Conservation (phyloP, 345 rosid genomes). For the Trapa bicornis region DNA sequence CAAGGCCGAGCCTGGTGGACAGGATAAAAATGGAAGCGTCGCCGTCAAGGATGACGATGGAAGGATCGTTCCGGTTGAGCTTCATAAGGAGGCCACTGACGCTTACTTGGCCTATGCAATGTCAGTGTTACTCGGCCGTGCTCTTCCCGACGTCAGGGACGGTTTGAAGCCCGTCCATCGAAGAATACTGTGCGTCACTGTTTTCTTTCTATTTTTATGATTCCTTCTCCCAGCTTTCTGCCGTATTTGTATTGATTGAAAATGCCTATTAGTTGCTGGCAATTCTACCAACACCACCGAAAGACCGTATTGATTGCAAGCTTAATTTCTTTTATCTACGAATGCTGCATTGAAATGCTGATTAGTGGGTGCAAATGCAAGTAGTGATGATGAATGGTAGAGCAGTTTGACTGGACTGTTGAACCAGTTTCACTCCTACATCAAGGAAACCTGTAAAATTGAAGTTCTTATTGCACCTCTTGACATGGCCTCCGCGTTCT, state of each 20-base stretch:
- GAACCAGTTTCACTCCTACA: not conserved
- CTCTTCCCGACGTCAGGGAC: slow-evolving; percentile 87
- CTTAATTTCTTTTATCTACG: not conserved
- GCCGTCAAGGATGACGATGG: slow-evolving; percentile 19
- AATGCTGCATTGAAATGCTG: too few species aligned
- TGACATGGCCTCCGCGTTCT: not conserved
- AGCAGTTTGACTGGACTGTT: not conserved
- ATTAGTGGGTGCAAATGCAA: not conserved
- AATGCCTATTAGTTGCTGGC: not conserved
- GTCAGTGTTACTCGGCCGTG: slow-evolving; percentile 90
- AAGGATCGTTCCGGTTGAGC: slow-evolving; percentile 53
- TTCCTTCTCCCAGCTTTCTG: too few species aligned
- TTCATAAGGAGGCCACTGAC: slow-evolving; percentile 81
- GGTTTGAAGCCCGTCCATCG: slow-evolving; percentile 95
- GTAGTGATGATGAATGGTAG: not conserved
- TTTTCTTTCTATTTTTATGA: not conserved
- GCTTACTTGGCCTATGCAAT: slow-evolving; percentile 87
- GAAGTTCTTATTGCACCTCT: not conserved
- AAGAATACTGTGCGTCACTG: slow-evolving; percentile 58
- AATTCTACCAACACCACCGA: not conserved
- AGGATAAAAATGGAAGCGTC: slow-evolving; percentile 35
- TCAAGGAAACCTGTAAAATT: not conserved
- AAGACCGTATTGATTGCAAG: not conserved
- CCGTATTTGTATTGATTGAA: not conserved
- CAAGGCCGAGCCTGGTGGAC: slow-evolving; percentile 16